These are phyloP conservation scores for Trametes maxima DNA, from an alignment of 768 basidiomycete genomes.

Conservation along the genomic window DNA sequence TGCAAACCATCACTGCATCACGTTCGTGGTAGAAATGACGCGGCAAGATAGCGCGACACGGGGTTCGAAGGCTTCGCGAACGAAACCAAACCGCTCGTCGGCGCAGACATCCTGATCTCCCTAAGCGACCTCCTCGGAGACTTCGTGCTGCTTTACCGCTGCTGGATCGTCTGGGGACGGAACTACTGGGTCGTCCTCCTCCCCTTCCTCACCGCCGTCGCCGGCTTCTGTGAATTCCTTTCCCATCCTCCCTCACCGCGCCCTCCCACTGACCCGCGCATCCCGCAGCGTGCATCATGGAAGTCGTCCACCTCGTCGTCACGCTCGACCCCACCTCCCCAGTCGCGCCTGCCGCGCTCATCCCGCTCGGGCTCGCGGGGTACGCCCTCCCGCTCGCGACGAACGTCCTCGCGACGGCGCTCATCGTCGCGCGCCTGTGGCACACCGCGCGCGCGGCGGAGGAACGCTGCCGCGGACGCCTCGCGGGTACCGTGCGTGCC, in stretches of 20 bases:
- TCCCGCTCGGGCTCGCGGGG: slow-evolving; percentile 40
- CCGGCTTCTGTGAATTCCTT: slow-evolving; percentile 6
- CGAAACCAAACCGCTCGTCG: slow-evolving; percentile 37
- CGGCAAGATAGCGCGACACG: neutral
- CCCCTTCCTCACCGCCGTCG: slow-evolving; percentile 8
- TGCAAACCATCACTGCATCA: neutral
- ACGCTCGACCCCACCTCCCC: slow-evolving; percentile 32
- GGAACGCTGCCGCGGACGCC: slow-evolving; percentile 1
- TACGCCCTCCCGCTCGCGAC: slow-evolving; percentile 44
- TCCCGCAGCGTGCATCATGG: slow-evolving; percentile 35
- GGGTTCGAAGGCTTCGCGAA: slow-evolving; percentile 33
- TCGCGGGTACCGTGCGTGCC: slow-evolving; percentile 31
- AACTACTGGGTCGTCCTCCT: slow-evolving; percentile 14
- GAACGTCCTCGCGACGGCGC: slow-evolving; percentile 43
- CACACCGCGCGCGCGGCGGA: slow-evolving; percentile 21
- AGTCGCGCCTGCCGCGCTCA: slow-evolving; percentile 37
- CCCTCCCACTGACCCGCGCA: slow-evolving; percentile 7
- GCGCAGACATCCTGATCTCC: slow-evolving; percentile 25
- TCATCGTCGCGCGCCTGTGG: slow-evolving; percentile 46
- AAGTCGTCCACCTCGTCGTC: slow-evolving; percentile 29
- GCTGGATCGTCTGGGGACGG: slow-evolving; percentile 17
- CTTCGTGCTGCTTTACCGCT: slow-evolving; percentile 15
- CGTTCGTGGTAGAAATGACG: neutral
- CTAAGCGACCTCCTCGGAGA: slow-evolving; percentile 12
- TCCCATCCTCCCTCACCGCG: neutral